Base-by-base conservation (phyloP, 2,329 filamentous ascomycete genomes). In the Drechslerella dactyloides region DNA sequence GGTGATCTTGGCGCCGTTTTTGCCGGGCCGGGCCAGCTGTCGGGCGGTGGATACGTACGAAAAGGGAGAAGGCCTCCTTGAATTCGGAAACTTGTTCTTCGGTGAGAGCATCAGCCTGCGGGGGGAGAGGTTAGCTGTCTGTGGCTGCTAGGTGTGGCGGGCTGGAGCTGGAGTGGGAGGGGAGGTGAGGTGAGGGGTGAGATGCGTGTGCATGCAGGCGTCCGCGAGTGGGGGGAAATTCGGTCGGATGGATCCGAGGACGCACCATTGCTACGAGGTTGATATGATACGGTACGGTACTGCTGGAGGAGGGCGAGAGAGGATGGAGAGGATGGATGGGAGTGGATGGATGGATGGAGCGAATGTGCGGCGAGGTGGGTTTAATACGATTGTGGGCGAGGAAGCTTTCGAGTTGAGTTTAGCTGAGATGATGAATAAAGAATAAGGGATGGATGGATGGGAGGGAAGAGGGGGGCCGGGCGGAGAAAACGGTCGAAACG, bases 31-130 rank as follows among this genome's bases (percentile, higher is more conserved):
- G 5, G n/a, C 57, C 11, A 52, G 42, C 15, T 42, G 48, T 62
- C 73, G 52, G 27, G 40, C 40, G 42, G 48, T 50, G 72, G 64
- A 42, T 62, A 88, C 94, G 89, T 89, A 99, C 94, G 83, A 99
- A 99, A 77, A 99, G 91, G 81, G 94, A 99, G 85, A 99, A 99
- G 63, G 94, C 94, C 85, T 99, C 94, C 90, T 97, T 99, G 86
- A 97, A 99, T 85, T 99, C 94, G 81, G 94, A 97, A 81, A 99
- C 94, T 87, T 99, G 94, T 85, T 99, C 94, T 86, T 99, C 94
- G 78, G 94, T 97, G 80, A 99, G 89, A 82, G 93, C 93, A 82
- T 99, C 94, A 82, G 93, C 93, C 93, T 97, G 81, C 53, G 50
- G 17, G 15, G 15, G 37, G n/a, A 42, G 4, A 3, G 37, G 37